A percentile compares a stretch with the other conserved stretches of the same genome.
These are phyloP conservation scores for Diaporthe caulivora DNA, from an alignment of 2,329 filamentous ascomycete species.

Conservation along the genomic window DNA sequence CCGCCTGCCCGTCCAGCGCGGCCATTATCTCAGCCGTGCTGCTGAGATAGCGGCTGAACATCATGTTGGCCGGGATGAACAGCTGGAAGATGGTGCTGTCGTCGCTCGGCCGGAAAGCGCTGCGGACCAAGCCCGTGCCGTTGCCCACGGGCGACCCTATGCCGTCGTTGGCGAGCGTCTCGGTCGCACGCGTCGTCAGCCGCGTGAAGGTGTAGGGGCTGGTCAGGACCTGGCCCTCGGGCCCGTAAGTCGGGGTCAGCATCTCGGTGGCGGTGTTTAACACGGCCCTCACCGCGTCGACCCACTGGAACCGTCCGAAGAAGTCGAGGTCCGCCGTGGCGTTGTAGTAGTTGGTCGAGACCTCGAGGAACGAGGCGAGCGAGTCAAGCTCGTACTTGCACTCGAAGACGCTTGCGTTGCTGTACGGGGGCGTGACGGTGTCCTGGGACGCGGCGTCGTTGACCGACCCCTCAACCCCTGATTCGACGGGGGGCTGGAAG, in stretches of 20 bases:
- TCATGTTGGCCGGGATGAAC: constrained; percentile 91
- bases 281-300: constrained; percentile 77
- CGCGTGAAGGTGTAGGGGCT: constrained; percentile 79
- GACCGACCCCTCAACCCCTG: constrained; percentile 68
- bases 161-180: constrained; percentile 68
- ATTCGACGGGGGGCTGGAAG: constrained; percentile 88
- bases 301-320: constrained; percentile 81
- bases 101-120: constrained; percentile 91
- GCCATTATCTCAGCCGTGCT: constrained; percentile 61
- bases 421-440: constrained; percentile 72
- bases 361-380: constrained; percentile 85
- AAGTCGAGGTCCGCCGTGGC: constrained; percentile 79
- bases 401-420: constrained; percentile 82
- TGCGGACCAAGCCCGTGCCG: constrained; percentile 85
- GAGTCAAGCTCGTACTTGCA: constrained; percentile 98
- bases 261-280: constrained; percentile 78
- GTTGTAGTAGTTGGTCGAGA: constrained; percentile 84
- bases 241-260: constrained; percentile 79
- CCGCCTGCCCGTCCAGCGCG: constrained; percentile 54
- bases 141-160: constrained; percentile 83
- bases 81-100: constrained; percentile 89
- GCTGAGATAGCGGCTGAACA: constrained; percentile 75
- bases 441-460: constrained; percentile 74
- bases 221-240: constrained; percentile 66
- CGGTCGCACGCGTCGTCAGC: constrained; percentile 11